Evolutionary conservation across 176 grass and related monocot species (phyloP), one percentile per base, ranked within the genome.

Genomic region (Musa beccarii): DNA sequence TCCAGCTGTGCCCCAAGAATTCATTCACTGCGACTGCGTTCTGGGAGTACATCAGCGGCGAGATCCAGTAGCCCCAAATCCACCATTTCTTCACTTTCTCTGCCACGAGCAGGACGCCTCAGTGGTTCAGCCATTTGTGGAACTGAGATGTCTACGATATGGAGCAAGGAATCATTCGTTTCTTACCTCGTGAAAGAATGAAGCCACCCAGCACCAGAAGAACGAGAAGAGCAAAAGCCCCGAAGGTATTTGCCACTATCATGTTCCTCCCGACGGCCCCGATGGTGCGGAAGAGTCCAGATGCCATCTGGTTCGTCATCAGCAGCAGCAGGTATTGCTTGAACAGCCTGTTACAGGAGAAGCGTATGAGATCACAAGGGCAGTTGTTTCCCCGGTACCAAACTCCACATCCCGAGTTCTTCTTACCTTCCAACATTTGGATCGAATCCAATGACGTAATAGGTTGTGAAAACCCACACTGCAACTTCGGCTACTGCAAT

Each of bases 41-140:
- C 74, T 92, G 92, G 21, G 84, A 69, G 74, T 92, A 92, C 82
- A 89, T 92, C 61, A 92, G 53, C 10, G 90, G 90, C 56, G 90
- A 92, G 73, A 80, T 81, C 87, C 87, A 92, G 50, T 89, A 92
- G 28, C 84, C 86, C 86, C 90, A 92, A 62, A 92, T 96, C 92
- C 86, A 92, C 84, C 89, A 92, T 79, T 88, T 87, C 52, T 96
- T 96, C 53, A 96, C 85, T 67, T 92, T 76, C 14, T 89, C 92
- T 96, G 59, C 76, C 59, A 54, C 16, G 69, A 49, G 6, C 12
- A 52, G 9, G 51, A 26, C n/a, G 25, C 4, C 2, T 28, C 26
- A 28, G 26, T 28, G 26, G 26, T 28, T 43, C 34, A 43, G 34
- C 34, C 34, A 43, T 43, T 43, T 51, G 19, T 71, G 51, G 11